Conservation (phyloP, 345 rosid species). For the Bretschneidera sinensis region DNA sequence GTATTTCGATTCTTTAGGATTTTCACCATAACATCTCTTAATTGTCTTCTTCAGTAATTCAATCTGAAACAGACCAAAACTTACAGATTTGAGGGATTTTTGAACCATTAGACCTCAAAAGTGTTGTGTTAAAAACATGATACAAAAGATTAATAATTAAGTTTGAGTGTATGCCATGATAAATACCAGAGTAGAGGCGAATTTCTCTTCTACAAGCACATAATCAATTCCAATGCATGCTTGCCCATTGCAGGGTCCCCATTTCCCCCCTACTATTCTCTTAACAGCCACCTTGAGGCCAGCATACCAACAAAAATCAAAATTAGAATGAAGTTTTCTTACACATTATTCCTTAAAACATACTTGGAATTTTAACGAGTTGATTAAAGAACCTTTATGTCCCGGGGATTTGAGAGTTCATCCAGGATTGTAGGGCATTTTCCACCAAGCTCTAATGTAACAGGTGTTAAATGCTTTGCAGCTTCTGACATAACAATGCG, state of each 20-base stretch:
- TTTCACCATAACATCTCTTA: constrained; percentile 55
- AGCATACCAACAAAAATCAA: not conserved
- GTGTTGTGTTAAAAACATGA: not conserved
- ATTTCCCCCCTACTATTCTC: constrained; percentile 79
- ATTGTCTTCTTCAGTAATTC: constrained; percentile 44
- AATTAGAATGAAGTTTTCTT: not conserved
- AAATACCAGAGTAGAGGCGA: constrained; percentile 50
- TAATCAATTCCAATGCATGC: constrained; percentile 76
- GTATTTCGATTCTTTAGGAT: constrained; percentile 44
- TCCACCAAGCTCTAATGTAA: constrained; percentile 85
- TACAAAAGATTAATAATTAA: no score
- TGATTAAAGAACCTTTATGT: constrained; percentile 39
- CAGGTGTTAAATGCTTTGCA: constrained; percentile 77
- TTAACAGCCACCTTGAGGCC: constrained; percentile 40
- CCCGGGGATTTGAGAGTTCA: constrained; percentile 33
- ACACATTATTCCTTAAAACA: no score
- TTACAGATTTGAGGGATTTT: not conserved
- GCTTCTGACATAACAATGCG: constrained; percentile 72
- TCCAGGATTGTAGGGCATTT: constrained; percentile 76
- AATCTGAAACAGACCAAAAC: constrained; percentile 39
- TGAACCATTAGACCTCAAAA: no score
- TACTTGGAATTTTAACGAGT: not conserved
- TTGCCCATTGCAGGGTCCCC: constrained; percentile 82
- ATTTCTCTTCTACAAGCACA: constrained; percentile 57
- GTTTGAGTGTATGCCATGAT: not conserved